These are phyloP conservation scores for Chaetomiaceae sp. DNA, from an alignment of 2,329 filamentous ascomycete genomes.

Conservation along the genomic window DNA sequence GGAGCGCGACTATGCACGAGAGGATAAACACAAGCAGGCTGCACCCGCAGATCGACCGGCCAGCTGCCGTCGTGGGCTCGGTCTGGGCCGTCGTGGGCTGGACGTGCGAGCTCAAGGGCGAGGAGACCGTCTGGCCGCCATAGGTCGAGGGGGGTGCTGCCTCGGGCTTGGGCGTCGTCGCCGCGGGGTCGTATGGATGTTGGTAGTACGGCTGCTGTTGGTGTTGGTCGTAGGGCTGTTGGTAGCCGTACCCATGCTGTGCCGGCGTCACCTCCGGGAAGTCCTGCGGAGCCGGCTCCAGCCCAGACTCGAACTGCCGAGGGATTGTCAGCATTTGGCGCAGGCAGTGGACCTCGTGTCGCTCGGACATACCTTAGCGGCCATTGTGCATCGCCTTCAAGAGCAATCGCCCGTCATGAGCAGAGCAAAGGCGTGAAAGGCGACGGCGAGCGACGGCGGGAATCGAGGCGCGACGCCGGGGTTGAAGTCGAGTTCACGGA, in stretches of 20 bases:
- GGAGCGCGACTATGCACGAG: slow-evolving; percentile 37
- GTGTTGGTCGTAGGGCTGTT: slow-evolving; percentile 4
- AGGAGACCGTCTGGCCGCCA: slow-evolving; percentile 11
- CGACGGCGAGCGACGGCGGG: neutral
- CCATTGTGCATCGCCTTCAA: slow-evolving; percentile 1
- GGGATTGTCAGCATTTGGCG: slow-evolving; percentile 10
- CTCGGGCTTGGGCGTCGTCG: neutral
- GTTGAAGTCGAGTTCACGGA: neutral
- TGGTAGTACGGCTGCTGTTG: neutral
- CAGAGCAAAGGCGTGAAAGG: neutral
- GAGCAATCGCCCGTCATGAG: neutral
- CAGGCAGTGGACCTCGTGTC: neutral
- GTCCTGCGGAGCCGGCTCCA: slow-evolving; percentile 25
- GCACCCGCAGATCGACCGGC: slow-evolving; percentile 34
- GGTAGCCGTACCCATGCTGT: slow-evolving; percentile 8
- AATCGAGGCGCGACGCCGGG: neutral
- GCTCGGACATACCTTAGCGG: neutral
- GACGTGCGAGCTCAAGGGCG: slow-evolving; percentile 8
- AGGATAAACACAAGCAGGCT: slow-evolving; percentile 39
- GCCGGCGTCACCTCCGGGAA: slow-evolving; percentile 23
- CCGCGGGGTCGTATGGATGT: slow-evolving; percentile 1
- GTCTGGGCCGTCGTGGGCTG: neutral
- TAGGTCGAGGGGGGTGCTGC: slow-evolving; percentile 9
- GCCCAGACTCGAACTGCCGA: slow-evolving; percentile 21
- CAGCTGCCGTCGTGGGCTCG: neutral